Percentiles rank a stretch among this genome's conserved stretches.
Evolutionary conservation across 2,329 filamentous ascomycete genomes (phyloP).

Genomic region (Escovopsis sp.): DNA sequence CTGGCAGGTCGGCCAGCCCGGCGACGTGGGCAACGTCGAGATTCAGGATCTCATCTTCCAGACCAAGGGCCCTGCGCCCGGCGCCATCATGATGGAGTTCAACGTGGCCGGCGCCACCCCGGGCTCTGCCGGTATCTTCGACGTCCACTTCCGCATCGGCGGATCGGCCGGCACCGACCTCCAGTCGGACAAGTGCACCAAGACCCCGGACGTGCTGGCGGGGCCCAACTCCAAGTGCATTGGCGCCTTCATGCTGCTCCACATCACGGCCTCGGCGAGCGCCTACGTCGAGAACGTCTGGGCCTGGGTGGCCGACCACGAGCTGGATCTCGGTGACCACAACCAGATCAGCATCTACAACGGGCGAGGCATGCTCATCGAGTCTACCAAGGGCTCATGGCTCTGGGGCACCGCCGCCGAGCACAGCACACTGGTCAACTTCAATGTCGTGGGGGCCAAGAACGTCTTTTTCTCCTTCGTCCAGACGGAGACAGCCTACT

Average conservation of each 20-base stretch:
- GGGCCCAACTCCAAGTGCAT: conserved; percentile 51
- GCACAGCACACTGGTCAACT: conserved; percentile 61
- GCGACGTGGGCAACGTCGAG: conserved; percentile 67
- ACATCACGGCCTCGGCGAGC: conserved; percentile 45
- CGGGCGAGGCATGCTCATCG: conserved; percentile 67
- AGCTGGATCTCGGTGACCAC: conserved; percentile 60
- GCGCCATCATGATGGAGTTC: conserved; percentile 85
- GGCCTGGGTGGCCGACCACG: conserved; percentile 86
- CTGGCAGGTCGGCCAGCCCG: conserved; percentile 66
- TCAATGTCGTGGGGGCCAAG: conserved; percentile 62
- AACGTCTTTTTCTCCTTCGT: conserved; percentile 73
- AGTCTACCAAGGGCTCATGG: conserved; percentile 63
- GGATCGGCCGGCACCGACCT: conserved; percentile 73
- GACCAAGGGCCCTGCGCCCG: conserved; percentile 68
- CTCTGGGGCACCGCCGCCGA: conserved; percentile 61
- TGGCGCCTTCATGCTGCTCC: conserved; percentile 56
- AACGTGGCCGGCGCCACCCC: conserved; percentile 56
- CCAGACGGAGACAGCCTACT: conserved; percentile 82
- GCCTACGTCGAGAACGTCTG: conserved; percentile 80
- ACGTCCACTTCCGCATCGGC: conserved; percentile 88
- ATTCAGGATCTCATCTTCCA: conserved; percentile 79
- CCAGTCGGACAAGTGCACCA: conserved; percentile 64
- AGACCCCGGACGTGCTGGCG: conserved; percentile 51
- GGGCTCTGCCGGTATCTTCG: conserved; percentile 73
- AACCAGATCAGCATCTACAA: conserved; percentile 79